Evolutionary conservation across 768 basidiomycete genomes (phyloP), one percentile per base, ranked within the genome.

Genomic region (Russula brevipes): DNA sequence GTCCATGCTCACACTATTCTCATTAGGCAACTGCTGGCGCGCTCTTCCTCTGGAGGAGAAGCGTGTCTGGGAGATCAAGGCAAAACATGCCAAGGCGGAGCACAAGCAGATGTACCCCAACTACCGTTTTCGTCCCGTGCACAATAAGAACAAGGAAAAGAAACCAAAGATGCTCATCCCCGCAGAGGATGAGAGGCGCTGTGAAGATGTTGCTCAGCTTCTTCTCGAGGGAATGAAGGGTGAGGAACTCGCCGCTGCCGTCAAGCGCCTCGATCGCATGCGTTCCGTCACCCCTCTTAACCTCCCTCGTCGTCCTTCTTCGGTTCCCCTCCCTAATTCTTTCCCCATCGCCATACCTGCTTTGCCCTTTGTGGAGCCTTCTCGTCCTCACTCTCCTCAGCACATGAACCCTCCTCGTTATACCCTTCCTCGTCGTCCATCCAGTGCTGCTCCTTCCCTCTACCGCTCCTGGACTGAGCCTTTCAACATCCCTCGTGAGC

Each of bases 31-130:
- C 59, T 80, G 78, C 67, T 91, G 89, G 89, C 81, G 85, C 31
- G 73, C 84, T 0, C 81, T 91, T 3, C 86, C 88, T 0, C 79
- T 84, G 17, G 82, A 85, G 16, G 87, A 91, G 72, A 88, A 87
- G 70, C 80, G 79, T 4, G 76, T 83, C 17, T 91, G 89, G 89
- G 87, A 90, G 69, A 74, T 81, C 39, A 81, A 81, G 59, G 89
- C 89, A 0, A 87, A 87, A 70, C 80, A 83, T 49, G 88, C 85
- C 30, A 89, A 89, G 74, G 86, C 84, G 0, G 85, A 84, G 36
- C 89, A 91, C 74, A 83, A 87, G 59, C 77, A 77, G 45, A 78
- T 75, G 62, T 88, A 88, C 71, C 88, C 89, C 0, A 81, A 88
- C 66, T 91, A 81, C 53, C 76, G 78, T 39, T 81, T 80, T 73